Evolutionary conservation across 1,139 yeast genomes (phyloP).

Genomic region (Saccharomyces hybrid): DNA sequence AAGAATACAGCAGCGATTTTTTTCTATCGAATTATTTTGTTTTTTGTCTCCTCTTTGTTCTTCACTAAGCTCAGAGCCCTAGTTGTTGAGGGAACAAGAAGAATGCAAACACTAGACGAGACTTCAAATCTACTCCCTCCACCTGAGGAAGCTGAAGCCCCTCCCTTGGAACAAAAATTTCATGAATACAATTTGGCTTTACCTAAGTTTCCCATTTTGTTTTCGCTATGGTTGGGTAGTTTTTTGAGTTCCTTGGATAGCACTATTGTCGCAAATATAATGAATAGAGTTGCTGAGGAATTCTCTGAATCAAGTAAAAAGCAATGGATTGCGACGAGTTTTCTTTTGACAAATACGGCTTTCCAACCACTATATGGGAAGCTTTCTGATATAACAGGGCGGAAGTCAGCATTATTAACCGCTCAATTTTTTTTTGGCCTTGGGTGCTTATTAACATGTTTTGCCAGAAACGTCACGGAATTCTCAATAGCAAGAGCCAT

Average conservation of each 20-base stretch:
- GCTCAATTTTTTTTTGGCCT: slow-evolving; percentile 42
- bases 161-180: slow-evolving; percentile 18
- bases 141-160: slow-evolving; percentile 8
- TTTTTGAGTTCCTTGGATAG: slow-evolving; percentile 57
- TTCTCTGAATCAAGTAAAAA: slow-evolving; percentile 48
- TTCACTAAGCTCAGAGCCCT: background rate
- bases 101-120: slow-evolving; percentile 20
- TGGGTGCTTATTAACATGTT: slow-evolving; percentile 38
- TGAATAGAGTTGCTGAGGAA: slow-evolving; percentile 57
- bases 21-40: background rate
- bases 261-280: slow-evolving; percentile 57
- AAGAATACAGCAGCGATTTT: background rate
- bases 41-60: background rate
- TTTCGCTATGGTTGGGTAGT: slow-evolving; percentile 42
- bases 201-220: slow-evolving; percentile 30
- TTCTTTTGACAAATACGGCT: slow-evolving; percentile 54
- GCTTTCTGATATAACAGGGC: slow-evolving; percentile 47
- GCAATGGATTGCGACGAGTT: slow-evolving; percentile 63
- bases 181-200: slow-evolving; percentile 23
- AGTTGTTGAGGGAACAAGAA: background rate
- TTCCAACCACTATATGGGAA: slow-evolving; percentile 63
- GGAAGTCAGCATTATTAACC: slow-evolving; percentile 38
- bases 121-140: slow-evolving; percentile 15
- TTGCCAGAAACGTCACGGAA: slow-evolving; percentile 37
- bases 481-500: slow-evolving; percentile 43